Base-by-base conservation (phyloP, 73 alveolate genomes). In the Tetrahymena malaccensis region DNA sequence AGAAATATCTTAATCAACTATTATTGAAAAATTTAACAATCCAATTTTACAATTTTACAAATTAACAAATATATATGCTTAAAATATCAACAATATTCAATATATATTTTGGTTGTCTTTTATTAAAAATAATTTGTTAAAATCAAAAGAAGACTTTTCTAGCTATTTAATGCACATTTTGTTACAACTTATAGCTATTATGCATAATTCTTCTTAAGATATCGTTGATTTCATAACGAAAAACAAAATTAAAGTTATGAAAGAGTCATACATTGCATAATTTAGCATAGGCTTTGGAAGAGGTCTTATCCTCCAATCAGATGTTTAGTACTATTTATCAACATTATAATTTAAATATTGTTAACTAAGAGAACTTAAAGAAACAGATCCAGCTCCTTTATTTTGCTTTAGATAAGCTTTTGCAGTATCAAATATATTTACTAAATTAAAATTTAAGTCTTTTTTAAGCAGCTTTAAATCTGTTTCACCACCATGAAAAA, bases 261-360 rank as follows among this genome's bases (percentile, higher is more conserved):
- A 70, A 70, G 96, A 85, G 50, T 95, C 96, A 22, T 55, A 38
- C 43, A 94, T 85, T 25, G 96, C 96, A 95, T 95, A 95, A 11
- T 85, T 89, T 10, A 95, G 43, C 96, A 95, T 85, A 40, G 93
- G 35, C 21, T 38, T 31, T 19, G 95, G 95, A 33, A 95, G 84
- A 19, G 96, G 96, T 55, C 96, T 95, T 95, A 95, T 95, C 50
- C 96, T 85, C 96, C 96, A 95, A 95, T 95, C 96, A 33, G 96
- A 95, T 17, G 57, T 95, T 85, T 95, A 93, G 70, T 95, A 85
- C 6, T 55, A 43, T 55, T 95, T 44, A 93, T 89, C 93, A 19
- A 95, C 50, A 34, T 89, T 50, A 12, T 31, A 85, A 12, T 40
- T 57, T n/a, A 95, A 85, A 44, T 95, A 43, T 34, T 17, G 1